phyloP scores from a whole-genome alignment of 768 basidiomycete genomes.

The Naganishia onofrii region DNA sequence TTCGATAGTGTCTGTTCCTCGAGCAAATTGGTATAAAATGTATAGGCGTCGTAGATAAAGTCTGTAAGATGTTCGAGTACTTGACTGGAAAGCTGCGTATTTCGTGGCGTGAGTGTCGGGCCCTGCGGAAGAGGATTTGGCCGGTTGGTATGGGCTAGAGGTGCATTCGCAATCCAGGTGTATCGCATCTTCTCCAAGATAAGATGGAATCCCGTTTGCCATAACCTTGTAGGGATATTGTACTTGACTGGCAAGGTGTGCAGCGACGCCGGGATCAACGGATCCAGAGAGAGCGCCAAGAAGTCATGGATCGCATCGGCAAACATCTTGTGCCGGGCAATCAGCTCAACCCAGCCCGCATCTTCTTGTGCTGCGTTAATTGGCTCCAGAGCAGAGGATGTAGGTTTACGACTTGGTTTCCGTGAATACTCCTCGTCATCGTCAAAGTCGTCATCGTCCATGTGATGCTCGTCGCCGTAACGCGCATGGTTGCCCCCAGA shows the following conservation, averaged over 20 bases:
- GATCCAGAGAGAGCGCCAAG: constrained; percentile 77
- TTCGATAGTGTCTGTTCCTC: constrained; percentile 70
- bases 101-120: constrained; percentile 15
- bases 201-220: constrained; percentile 86
- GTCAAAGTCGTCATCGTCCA: constrained; percentile 18
- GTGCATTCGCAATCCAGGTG: constrained; percentile 65
- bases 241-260: constrained; percentile 88
- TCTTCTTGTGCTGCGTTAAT: constrained; percentile 35
- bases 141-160: constrained; percentile 26
- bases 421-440: constrained; percentile 28
- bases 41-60: constrained; percentile 92
- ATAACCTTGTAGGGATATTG: constrained; percentile 89
- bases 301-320: constrained; percentile 88
- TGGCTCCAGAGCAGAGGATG: constrained; percentile 8
- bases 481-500: background rate
- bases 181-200: constrained; percentile 86
- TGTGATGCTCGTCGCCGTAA: constrained; percentile 14
- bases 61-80: constrained; percentile 90
- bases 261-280: constrained; percentile 80
- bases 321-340: constrained; percentile 79
- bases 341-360: constrained; percentile 54
- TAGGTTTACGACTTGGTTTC: constrained; percentile 13
- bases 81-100: constrained; percentile 46
- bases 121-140: constrained; percentile 6
- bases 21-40: constrained; percentile 82